A percentile compares a stretch with the other conserved stretches of the same genome.
Evolutionary conservation across 129 eudicot species (phyloP).

Genomic region (Helichrysum umbraculigerum): DNA sequence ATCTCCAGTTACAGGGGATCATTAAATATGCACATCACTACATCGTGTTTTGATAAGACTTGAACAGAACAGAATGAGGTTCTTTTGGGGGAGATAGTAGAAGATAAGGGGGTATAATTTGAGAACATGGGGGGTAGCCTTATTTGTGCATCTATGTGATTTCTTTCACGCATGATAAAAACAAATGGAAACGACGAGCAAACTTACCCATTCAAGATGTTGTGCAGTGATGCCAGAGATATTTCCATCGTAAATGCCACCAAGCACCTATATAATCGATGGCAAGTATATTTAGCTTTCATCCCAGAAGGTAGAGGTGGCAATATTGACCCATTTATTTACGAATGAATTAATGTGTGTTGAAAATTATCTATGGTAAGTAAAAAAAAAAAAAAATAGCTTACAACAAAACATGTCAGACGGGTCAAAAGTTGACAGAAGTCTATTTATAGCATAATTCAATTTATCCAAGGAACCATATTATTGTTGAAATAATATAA

Average conservation of each 20-base stretch:
- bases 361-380: neutral
- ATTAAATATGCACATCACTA: neutral
- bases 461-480: neutral
- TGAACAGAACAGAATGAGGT: no score
- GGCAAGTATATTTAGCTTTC: constrained; percentile 3
- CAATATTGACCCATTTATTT: neutral
- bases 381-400: no score
- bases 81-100: neutral
- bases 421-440: neutral
- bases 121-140: neutral
- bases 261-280: constrained; percentile 64
- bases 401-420: neutral
- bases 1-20: neutral
- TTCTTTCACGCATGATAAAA: neutral
- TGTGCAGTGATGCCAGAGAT: constrained; percentile 92
- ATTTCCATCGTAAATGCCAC: constrained; percentile 84
- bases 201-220: constrained; percentile 93
- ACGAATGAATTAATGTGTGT: neutral
- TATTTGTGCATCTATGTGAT: neutral
- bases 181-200: neutral
- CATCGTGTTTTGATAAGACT: neutral
- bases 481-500: neutral
- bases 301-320: neutral
- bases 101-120: neutral
- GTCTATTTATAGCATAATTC: neutral